phyloP scores from a whole-genome alignment of 495 filamentous ascomycete genomes.

The Talaromyces liani region DNA sequence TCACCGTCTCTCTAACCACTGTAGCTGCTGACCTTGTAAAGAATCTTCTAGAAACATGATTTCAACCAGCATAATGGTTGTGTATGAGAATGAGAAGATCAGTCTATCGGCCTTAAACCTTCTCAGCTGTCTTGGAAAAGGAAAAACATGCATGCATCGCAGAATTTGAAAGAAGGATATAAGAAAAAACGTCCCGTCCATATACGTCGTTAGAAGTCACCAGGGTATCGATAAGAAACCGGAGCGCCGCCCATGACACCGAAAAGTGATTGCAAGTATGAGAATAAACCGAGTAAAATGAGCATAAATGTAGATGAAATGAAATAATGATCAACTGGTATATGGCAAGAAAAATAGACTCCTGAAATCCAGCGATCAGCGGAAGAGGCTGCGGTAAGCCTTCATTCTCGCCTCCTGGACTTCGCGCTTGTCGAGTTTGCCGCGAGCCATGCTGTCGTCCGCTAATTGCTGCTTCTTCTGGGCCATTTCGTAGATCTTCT shows the following conservation, averaged over 20 bases:
- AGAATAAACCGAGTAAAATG: background rate
- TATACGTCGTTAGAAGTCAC: constrained; percentile 1
- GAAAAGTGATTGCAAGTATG: background rate
- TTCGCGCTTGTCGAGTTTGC: constrained; percentile 65
- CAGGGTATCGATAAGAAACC: constrained; percentile 5
- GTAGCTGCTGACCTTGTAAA: background rate
- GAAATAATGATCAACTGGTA: background rate
- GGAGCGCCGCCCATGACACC: constrained; percentile 7
- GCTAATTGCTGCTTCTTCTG: constrained; percentile 86
- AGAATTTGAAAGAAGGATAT: background rate
- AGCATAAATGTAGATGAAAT: constrained; percentile 1
- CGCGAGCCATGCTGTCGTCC: constrained; percentile 70
- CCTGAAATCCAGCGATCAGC: constrained; percentile 27
- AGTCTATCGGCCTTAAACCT: background rate
- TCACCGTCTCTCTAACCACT: background rate
- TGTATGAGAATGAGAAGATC: background rate
- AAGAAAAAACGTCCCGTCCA: background rate
- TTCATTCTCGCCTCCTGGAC: constrained; percentile 67
- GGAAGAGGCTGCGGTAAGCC: constrained; percentile 79
- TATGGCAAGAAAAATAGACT: background rate
- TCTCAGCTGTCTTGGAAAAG: background rate
- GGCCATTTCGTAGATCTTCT: constrained; percentile 84
- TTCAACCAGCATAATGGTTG: background rate
- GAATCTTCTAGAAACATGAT: background rate
- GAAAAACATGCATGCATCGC: background rate